phyloP scores from a whole-genome alignment of 768 basidiomycete genomes.

The Gyrodon lividus region DNA sequence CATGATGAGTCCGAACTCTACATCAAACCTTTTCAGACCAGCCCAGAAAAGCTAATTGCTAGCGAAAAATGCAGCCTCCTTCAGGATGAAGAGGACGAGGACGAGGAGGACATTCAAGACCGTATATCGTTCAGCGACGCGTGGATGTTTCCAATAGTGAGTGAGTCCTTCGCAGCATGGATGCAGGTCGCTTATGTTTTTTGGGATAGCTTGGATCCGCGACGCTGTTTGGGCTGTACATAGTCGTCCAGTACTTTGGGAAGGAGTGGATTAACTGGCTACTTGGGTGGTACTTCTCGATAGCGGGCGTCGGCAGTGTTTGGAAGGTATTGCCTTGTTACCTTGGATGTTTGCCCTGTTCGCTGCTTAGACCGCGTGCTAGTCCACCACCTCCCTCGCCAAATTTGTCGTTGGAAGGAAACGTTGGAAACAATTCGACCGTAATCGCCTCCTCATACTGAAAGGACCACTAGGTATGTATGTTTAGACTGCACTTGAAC shows the following conservation, averaged over 20 bases:
- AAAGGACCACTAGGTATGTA: slow-evolving; percentile 52
- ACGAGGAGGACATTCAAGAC: slow-evolving; percentile 61
- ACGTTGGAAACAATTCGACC: slow-evolving; percentile 60
- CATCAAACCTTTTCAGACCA: slow-evolving; percentile 4
- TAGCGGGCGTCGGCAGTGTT: slow-evolving; percentile 63
- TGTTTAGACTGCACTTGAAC: slow-evolving; percentile 12
- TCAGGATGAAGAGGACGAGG: slow-evolving; percentile 49
- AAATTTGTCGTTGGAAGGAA: slow-evolving; percentile 47
- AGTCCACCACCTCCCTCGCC: slow-evolving; percentile 54
- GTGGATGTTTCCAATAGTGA: slow-evolving; percentile 73
- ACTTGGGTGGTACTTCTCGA: slow-evolving; percentile 71
- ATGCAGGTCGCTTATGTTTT: no score
- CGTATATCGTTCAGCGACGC: slow-evolving; percentile 67
- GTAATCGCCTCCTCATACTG: slow-evolving; percentile 41
- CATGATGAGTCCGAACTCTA: not conserved
- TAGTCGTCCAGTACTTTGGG: slow-evolving; percentile 72
- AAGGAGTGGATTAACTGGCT: slow-evolving; percentile 82
- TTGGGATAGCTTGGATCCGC: slow-evolving; percentile 62
- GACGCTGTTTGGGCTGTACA: slow-evolving; percentile 65
- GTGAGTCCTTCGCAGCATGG: slow-evolving; percentile 24
- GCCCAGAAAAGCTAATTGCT: not conserved
- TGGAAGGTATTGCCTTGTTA: slow-evolving; percentile 48
- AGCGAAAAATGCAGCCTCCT: slow-evolving; percentile 14
- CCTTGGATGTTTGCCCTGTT: not conserved
- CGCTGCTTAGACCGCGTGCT: not conserved